phyloP scores from a whole-genome alignment of 371 early-diverging fungal species.

The Mortierella sp. region DNA sequence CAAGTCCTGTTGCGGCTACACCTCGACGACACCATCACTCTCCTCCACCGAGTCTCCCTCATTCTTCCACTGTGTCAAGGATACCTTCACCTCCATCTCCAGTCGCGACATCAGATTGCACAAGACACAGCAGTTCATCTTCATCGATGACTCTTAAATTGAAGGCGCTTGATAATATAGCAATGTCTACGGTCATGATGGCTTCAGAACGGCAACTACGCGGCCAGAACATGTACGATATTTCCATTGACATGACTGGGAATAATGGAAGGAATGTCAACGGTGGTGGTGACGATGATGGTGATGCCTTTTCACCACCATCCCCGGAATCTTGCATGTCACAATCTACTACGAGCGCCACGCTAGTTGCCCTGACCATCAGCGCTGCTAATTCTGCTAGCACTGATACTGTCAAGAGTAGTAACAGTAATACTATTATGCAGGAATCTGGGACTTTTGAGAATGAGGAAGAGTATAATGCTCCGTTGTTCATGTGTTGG shows the following conservation, averaged over 20 bases:
- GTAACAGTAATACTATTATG: background rate
- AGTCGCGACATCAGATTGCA: slow-evolving; percentile 8
- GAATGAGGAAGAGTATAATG: background rate
- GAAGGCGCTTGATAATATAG: background rate
- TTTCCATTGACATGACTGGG: background rate
- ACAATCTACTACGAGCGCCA: background rate
- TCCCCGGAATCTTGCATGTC: background rate
- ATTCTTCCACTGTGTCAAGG: background rate
- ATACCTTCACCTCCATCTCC: slow-evolving; percentile 4
- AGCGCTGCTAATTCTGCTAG: background rate
- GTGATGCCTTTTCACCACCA: background rate
- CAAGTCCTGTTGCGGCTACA: background rate
- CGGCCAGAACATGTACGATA: background rate
- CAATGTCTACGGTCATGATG: background rate
- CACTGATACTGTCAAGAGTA: background rate
- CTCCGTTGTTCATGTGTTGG: slow-evolving; percentile 1
- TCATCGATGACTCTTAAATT: background rate
- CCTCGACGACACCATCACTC: background rate
- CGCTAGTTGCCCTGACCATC: background rate
- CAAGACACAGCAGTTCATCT: background rate
- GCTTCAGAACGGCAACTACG: background rate
- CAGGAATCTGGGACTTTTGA: background rate
- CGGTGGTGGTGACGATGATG: background rate
- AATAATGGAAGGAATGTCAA: background rate
- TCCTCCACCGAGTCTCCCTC: background rate